Conservation (phyloP, 2,329 filamentous ascomycete genomes). For the Thyridium curvatum region DNA sequence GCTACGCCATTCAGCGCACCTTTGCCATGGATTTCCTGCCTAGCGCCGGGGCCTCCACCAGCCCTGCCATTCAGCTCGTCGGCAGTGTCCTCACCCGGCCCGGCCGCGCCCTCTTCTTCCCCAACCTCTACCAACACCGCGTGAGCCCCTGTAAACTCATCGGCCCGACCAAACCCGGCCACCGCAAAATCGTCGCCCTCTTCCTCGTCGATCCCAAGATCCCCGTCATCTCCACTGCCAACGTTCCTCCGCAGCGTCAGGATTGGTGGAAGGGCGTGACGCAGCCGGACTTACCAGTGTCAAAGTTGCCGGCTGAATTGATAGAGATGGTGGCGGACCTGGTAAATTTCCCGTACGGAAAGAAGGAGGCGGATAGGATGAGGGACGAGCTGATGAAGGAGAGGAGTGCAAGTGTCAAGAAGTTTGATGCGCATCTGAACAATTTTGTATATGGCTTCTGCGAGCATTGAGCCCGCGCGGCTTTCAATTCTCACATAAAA, state of each 20-base stretch:
- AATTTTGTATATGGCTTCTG: too few relatives aligned
- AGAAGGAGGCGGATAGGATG: too few relatives aligned
- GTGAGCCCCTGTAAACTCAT: slow-evolving; percentile 41
- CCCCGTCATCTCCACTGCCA: slow-evolving; percentile 37
- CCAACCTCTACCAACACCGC: slow-evolving; percentile 37
- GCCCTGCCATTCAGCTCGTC: slow-evolving; percentile 27
- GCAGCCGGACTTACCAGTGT: too few relatives aligned
- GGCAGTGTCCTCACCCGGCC: slow-evolving; percentile 31
- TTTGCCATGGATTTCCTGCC: slow-evolving; percentile 1
- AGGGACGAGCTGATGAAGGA: too few relatives aligned
- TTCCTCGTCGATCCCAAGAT: slow-evolving; percentile 52
- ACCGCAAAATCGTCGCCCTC: slow-evolving; percentile 49
- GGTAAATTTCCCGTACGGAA: too few relatives aligned
- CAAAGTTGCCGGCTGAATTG: too few relatives aligned
- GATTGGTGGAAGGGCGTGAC: slow-evolving; percentile 32
- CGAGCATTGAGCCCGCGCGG: too few relatives aligned
- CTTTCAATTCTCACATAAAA: too few relatives aligned
- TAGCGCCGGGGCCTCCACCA: slow-evolving; percentile 11
- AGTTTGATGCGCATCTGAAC: too few relatives aligned
- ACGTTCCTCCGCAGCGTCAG: slow-evolving; percentile 28
- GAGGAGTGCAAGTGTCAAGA: too few relatives aligned
- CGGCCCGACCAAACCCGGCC: slow-evolving; percentile 43
- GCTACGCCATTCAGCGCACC: too few relatives aligned
- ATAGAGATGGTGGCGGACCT: too few relatives aligned
- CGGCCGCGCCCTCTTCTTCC: slow-evolving; percentile 38